These are phyloP conservation scores for Solanum appendiculatum DNA, from an alignment of 257 asterid species.

Conservation along the genomic window DNA sequence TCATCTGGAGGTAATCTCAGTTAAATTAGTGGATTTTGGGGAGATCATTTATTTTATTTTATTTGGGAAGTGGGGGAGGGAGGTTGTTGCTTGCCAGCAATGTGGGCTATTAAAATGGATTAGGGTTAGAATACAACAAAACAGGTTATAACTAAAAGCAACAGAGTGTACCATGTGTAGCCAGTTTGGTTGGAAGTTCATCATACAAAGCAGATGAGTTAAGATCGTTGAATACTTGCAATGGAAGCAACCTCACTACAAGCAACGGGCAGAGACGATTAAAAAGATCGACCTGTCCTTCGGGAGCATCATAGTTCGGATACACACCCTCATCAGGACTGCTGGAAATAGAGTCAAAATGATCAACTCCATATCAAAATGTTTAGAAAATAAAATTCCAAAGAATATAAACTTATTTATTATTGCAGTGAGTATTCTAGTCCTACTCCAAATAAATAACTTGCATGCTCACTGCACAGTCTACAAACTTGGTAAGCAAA, in stretches of 20 bases:
- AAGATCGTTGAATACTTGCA: slow-evolving; percentile 67
- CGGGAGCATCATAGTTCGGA: slow-evolving; percentile 23
- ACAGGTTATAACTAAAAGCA: not conserved
- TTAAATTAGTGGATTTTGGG: not conserved
- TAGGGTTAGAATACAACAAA: not conserved
- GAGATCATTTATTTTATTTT: not conserved
- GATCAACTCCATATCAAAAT: not conserved
- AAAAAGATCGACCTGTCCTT: slow-evolving; percentile 39
- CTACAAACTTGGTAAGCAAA: not conserved
- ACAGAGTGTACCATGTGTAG: slow-evolving; percentile 37
- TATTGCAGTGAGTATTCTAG: not conserved
- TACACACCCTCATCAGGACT: slow-evolving; percentile 24
- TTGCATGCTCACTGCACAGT: not conserved
- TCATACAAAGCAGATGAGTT: slow-evolving; percentile 59
- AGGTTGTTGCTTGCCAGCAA: not conserved
- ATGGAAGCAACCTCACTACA: slow-evolving; percentile 75
- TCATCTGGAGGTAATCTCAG: slow-evolving; percentile 27
- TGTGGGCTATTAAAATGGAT: not conserved
- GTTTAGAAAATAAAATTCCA: not conserved
- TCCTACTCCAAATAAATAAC: not conserved
- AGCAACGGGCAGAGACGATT: slow-evolving; percentile 85
- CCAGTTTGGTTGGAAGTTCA: slow-evolving; percentile 19
- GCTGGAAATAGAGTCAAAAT: slow-evolving; percentile 1
- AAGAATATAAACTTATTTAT: not conserved
- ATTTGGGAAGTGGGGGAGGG: not conserved